A percentile compares a stretch with the other conserved stretches of the same genome.
Conservation (phyloP, 202 grass and related monocot genomes). For the Setaria italica region DNA sequence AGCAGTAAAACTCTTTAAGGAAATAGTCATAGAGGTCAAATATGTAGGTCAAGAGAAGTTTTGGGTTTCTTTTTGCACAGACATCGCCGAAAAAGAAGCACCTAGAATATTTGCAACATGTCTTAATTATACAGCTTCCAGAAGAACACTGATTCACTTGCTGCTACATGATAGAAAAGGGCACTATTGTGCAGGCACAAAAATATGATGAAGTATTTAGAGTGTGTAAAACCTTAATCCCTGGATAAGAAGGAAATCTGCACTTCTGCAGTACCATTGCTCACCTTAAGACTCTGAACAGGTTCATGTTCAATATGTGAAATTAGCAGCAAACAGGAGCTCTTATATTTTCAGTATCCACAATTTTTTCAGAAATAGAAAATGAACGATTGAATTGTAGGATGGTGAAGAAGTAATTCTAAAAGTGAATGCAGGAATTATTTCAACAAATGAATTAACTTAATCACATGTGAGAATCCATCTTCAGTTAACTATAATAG, state of each 20-base stretch:
- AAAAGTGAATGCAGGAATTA: too few relatives aligned
- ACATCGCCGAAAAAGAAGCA: constrained; percentile 77
- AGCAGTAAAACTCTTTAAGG: constrained; percentile 50
- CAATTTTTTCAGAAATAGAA: constrained; percentile 21
- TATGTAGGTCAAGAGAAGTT: constrained; percentile 63
- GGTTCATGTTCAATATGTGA: neutral
- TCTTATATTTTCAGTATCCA: neutral
- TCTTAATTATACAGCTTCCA: constrained; percentile 18
- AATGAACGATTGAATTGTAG: neutral
- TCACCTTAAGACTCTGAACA: constrained; percentile 9
- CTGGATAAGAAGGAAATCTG: neutral
- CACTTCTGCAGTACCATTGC: neutral
- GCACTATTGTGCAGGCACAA: neutral
- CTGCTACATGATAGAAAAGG: neutral
- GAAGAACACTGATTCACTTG: constrained; percentile 2
- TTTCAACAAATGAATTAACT: neutral
- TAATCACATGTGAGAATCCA: neutral
- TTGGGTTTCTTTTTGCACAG: constrained; percentile 60
- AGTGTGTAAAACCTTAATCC: neutral
- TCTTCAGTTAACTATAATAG: neutral
- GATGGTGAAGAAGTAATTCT: neutral
- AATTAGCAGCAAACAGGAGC: constrained; percentile 10
- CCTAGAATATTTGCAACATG: constrained; percentile 46
- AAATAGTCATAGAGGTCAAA: constrained; percentile 77
- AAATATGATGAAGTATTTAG: neutral